Percentiles rank a stretch among this genome's conserved stretches.
phyloP scores from a whole-genome alignment of 163 green algal genomes.

The Prototheca cutis region DNA sequence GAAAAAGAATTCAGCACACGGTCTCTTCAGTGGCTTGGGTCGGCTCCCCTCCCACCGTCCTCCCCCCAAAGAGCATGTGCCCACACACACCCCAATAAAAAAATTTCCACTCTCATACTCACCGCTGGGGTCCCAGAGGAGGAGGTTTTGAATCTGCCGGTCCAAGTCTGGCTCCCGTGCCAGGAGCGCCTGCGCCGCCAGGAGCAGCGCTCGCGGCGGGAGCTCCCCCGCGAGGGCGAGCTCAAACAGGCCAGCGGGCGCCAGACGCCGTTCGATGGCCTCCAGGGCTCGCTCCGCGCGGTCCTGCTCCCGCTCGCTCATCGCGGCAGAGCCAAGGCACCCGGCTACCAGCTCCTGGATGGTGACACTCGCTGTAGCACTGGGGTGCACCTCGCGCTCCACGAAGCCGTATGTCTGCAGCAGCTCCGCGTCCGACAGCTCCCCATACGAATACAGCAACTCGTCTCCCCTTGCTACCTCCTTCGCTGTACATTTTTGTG shows the following conservation, averaged over 20 bases:
- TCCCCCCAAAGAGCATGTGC: too few species aligned
- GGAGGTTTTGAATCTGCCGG: too few species aligned
- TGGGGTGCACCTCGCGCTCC: conserved; percentile 9
- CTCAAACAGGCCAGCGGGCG: background rate
- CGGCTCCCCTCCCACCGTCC: too few species aligned
- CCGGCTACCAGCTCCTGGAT: background rate
- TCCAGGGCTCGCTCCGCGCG: too few species aligned
- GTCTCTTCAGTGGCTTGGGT: too few species aligned
- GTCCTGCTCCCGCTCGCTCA: too few species aligned
- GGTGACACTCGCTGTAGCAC: background rate
- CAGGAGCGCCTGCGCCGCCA: background rate
- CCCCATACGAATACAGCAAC: conserved; percentile 62
- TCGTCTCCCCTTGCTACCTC: conserved; percentile 43
- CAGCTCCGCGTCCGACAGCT: conserved; percentile 57
- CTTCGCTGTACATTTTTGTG: too few species aligned
- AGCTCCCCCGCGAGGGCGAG: background rate
- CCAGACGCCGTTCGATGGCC: background rate
- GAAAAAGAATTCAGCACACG: too few species aligned
- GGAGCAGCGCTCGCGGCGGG: background rate
- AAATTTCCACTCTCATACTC: too few species aligned
- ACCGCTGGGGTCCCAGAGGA: too few species aligned
- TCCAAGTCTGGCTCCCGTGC: too few species aligned
- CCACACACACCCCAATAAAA: too few species aligned
- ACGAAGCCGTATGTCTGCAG: conserved; percentile 70
- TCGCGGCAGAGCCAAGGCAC: background rate